Base-by-base conservation (phyloP, 192 early-diverging fungal genomes). In the Coemansia javaensis region DNA sequence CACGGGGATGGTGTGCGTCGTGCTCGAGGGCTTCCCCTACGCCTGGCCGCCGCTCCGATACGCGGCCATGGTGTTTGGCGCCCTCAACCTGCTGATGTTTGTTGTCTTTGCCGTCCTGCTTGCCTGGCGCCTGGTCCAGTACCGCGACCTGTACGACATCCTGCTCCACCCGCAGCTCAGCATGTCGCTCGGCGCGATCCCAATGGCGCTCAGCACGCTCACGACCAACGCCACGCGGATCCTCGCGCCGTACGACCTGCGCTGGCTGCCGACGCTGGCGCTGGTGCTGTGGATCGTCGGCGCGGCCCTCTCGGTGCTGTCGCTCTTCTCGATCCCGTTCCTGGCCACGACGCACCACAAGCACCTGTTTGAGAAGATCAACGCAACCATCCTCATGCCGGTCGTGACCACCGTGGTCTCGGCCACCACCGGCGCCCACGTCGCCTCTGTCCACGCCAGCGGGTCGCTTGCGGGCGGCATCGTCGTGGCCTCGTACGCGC, bases 331-430 rank as follows among this genome's bases (percentile, higher is more conserved):
- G 1, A 58, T 81, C 14, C 75, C 80, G 2, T 73, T 66, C 32
- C 20, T 66, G 12, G 47, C 63, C 7, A 68, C 59, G 14, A 44
- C 68, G 18, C 56, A 73, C 11, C 80, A 81, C 9, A 44, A 50
- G 2, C 78, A 78, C 20, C 38, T 47, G 1, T 43, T 79, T 13
- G 58, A 79, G 6, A 44, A 27, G 2, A 56, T 78, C 38, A 81
- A 53, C 21, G 66, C 78, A 0, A 66, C 64, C 0, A 55, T 79
- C 32, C 44, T 81, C 7, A 35, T 81, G 27, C 78, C 80, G 3
- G 63, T 79, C 14, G 72, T 81, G 4, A 59, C 80, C 14, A 63
- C 62, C 0, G 62, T 79, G 0, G 80, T 81, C 8, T 59, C 75
- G 3, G 58, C 76, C 2, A 53, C 71, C 8, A 56, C 64, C 0